These are phyloP conservation scores for Globisporangium spiculum DNA, from an alignment of 352 stramenopile species.

Conservation along the genomic window DNA sequence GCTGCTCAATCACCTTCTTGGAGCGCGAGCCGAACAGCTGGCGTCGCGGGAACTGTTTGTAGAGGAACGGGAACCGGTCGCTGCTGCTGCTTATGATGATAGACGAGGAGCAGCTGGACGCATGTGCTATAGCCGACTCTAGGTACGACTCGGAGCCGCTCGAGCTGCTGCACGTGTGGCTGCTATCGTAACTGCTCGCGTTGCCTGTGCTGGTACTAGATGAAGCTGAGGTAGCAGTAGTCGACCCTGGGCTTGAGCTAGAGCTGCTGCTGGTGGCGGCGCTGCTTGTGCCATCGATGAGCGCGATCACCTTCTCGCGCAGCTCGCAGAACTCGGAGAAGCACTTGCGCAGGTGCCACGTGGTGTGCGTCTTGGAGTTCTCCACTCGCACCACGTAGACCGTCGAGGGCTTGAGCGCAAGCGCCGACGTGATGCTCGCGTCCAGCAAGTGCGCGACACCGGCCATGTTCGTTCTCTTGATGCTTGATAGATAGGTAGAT, in stretches of 20 bases:
- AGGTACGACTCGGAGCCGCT: slow-evolving; percentile 14
- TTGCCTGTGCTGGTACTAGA: slow-evolving; percentile 10
- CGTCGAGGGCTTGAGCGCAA: slow-evolving; percentile 71
- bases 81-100: slow-evolving; percentile 14
- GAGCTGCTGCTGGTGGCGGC: not conserved
- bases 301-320: slow-evolving; percentile 56
- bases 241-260: not conserved
- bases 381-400: slow-evolving; percentile 71
- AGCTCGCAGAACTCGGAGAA: slow-evolving; percentile 78
- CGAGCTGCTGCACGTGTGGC: slow-evolving; percentile 15
- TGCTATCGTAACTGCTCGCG: slow-evolving; percentile 5
- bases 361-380: slow-evolving; percentile 34
- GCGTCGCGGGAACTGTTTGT: slow-evolving; percentile 62
- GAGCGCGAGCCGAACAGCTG: slow-evolving; percentile 66
- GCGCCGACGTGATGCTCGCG: slow-evolving; percentile 57
- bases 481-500: not conserved
- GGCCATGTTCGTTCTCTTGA: slow-evolving; percentile 24
- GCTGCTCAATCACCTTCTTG: slow-evolving; percentile 68
- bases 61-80: slow-evolving; percentile 57
- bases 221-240: not conserved
- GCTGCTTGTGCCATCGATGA: slow-evolving; percentile 45
- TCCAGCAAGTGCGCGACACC: slow-evolving; percentile 45
- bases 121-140: slow-evolving; percentile 19
- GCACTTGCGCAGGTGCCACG: slow-evolving; percentile 66
- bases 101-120: slow-evolving; percentile 20